Evolutionary conservation across 768 basidiomycete species (phyloP), one percentile per base, ranked within the genome.

Genomic region (Psilocybe cyanescens): DNA sequence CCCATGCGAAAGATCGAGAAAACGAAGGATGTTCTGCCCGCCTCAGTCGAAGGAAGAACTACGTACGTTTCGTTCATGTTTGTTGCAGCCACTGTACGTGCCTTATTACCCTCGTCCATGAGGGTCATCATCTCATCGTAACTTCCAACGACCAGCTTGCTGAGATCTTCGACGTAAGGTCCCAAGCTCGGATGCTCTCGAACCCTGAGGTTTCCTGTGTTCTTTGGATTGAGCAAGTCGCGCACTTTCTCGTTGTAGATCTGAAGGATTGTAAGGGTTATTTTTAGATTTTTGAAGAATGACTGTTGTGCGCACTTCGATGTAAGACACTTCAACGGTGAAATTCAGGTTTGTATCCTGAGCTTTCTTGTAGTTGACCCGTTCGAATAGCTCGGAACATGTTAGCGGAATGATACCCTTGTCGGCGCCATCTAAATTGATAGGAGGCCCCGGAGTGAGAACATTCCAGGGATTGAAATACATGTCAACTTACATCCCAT

Each of bases 61-160:
- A 78, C 88, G 68, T 72, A 93, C 85, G 95, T 97, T 77, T 98
- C 97, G 77, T 99, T 99, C 97, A 99, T 99, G 76, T 97, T 95
- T 19, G 97, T 99, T 28, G 97, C 96, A 19, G 97, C 97, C 24
- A 99, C 97, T 12, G 97, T 99, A 53, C 97, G 83, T 55, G 97
- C 96, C 79, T 99, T 98, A 76, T 98, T 99, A 41, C 97, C 97
- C 75, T 99, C 97, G 79, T 99, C 97, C 97, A 99, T 99, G 72
- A 99, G 89, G 4, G 90, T 94, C 91, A 97, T 97, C 91, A 99
- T 97, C 73, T 97, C 97, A 31, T 92, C 86, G 72, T 96, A 99
- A 74, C 83, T 91, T 71, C 85, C 89, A 48, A 99, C 97, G 30
- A 90, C 90, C 57, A 99, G 86, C 76, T 94, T 94, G 70, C 94